Evolutionary conservation across 768 basidiomycete genomes (phyloP).

Genomic region (Podaxis carcinomalis): DNA sequence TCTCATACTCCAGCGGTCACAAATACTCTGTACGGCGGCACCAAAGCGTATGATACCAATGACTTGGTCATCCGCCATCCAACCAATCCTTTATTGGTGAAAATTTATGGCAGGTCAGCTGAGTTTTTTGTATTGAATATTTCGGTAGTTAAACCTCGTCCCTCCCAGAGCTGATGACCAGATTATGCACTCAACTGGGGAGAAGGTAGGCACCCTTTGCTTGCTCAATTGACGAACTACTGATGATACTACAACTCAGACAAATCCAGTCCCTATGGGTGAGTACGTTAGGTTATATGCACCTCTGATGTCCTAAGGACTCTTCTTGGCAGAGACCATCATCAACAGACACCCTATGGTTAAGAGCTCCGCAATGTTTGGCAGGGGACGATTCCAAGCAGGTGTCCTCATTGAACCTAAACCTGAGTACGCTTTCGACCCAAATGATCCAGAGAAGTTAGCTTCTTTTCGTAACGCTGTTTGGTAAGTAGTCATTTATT

Average conservation of each 20-base stretch:
- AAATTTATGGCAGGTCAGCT: conserved; percentile 30
- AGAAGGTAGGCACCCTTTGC: conserved; percentile 28
- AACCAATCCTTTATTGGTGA: conserved; percentile 28
- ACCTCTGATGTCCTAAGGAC: conserved; percentile 7
- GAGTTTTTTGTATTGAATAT: conserved; percentile 23
- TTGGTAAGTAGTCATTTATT: conserved; percentile 4
- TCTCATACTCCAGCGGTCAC: conserved; percentile 22
- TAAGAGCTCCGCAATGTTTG: conserved; percentile 31
- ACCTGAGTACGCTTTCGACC: conserved; percentile 12
- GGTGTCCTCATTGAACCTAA: conserved; percentile 31
- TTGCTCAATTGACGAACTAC: not conserved
- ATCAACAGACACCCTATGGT: conserved; percentile 26
- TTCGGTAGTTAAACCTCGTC: conserved; percentile 23
- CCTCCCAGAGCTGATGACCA: conserved; percentile 31
- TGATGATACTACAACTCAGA: conserved; percentile 17
- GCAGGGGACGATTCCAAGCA: conserved; percentile 27
- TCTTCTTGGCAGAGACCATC: conserved; percentile 30
- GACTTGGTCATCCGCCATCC: conserved; percentile 40
- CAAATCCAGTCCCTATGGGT: conserved; percentile 33
- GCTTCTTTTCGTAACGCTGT: not conserved
- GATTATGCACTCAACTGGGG: conserved; percentile 38
- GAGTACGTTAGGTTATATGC: conserved; percentile 6
- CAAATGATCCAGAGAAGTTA: not conserved
- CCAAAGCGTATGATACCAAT: conserved; percentile 30
- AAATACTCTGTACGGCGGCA: conserved; percentile 27